These are phyloP conservation scores for Dendrostoma leiphaemia DNA, from an alignment of 2,329 filamentous ascomycete species.

Conservation along the genomic window DNA sequence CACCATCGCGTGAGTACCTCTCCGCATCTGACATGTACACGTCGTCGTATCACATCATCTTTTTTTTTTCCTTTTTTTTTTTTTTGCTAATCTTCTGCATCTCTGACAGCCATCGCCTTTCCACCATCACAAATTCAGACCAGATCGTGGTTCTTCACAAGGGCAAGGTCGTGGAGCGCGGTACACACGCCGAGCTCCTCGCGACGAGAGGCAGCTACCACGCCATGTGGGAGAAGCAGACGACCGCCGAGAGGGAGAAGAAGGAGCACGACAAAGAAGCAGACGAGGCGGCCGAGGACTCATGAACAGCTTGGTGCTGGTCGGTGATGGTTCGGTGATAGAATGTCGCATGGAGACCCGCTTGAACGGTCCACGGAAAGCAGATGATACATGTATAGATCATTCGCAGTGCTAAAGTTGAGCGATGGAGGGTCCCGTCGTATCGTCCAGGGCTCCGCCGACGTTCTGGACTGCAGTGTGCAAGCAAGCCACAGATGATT, in stretches of 20 bases:
- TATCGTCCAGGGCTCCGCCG: too few relatives aligned
- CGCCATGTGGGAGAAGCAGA: conserved; percentile 53
- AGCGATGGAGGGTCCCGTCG: too few relatives aligned
- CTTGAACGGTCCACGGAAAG: too few relatives aligned
- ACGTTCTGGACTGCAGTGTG: too few relatives aligned
- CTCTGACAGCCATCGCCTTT: conserved; percentile 48
- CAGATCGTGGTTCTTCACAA: conserved; percentile 53
- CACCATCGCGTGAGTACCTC: conserved; percentile 43
- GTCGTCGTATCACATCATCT: neutral
- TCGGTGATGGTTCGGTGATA: neutral
- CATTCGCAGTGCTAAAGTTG: too few relatives aligned
- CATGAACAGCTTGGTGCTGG: neutral
- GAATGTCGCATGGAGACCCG: too few relatives aligned
- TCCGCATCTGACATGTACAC: neutral
- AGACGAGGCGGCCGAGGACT: neutral
- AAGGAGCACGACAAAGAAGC: conserved; percentile 19
- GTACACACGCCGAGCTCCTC: conserved; percentile 47
- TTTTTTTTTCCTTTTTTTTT: too few relatives aligned
- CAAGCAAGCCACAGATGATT: too few relatives aligned
- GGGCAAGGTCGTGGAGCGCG: conserved; percentile 49
- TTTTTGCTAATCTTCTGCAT: neutral
- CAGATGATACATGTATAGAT: too few relatives aligned
- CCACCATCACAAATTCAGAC: conserved; percentile 55
- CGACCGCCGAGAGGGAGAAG: conserved; percentile 37
- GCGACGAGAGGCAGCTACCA: conserved; percentile 44